Base-by-base conservation (phyloP, 345 rosid genomes). In the Gossypium anomalum region DNA sequence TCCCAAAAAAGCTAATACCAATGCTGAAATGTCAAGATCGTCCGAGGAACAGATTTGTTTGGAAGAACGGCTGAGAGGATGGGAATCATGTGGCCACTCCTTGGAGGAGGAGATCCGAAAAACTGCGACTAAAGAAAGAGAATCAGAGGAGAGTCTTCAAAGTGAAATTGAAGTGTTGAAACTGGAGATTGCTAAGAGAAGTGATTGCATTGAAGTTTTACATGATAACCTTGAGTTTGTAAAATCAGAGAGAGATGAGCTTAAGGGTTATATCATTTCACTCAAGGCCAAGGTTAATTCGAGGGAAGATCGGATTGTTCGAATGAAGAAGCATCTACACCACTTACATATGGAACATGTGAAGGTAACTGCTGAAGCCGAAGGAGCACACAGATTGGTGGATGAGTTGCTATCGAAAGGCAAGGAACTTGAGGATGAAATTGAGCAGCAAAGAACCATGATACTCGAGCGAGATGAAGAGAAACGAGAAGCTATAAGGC, bases 401-500 rank as follows among this genome's bases (percentile, higher is more conserved):
- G 76, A 72, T 22, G 85, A 79, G 22, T 59, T 86, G 79, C 87
- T 87, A 66, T 64, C 52, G 70, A 77, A 82, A 80, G 82, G 78
- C 0, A 82, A 74, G 73, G 90, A 83, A 75, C 77, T 89, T 17
- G 85, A 73, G 67, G 85, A 79, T 63, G 90, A 86, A 83, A 73
- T 85, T 4, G 83, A 89, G 82, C 86, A 52, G 79, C 87, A 82
- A 41, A 85, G 81, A 75, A 69, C 72, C 16, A 0, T 71, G 67
- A 85, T 86, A 34, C 44, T 70, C 53, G 96, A 89, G 71, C 75
- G 87, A 55, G 93, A 86, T 10, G 93, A 91, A 67, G 83, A 86
- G 82, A 91, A 91, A 81, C 76, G 92, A 77, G 93, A 89, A 77
- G 97, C 88, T 2, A 90, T 89, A 52, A 76, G 97, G 63, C 94